Evolutionary conservation across 164 flowering plant species (phyloP), one percentile per base, ranked within the genome.

Genomic region (Berberis vulgaris): DNA sequence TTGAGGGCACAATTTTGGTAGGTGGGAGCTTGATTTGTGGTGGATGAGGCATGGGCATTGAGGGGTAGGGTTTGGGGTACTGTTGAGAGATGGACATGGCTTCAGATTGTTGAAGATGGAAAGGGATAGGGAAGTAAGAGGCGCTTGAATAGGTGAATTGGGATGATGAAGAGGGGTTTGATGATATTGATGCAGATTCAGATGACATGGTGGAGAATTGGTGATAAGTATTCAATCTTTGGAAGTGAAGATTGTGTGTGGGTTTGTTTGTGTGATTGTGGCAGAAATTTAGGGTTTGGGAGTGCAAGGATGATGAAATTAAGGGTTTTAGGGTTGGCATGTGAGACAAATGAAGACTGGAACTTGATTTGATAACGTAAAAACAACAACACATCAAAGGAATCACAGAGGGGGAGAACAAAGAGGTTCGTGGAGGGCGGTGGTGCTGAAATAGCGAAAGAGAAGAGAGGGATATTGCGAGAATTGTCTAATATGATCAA

Each of bases 161-260:
- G 8, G 49, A 46, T 46, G 49, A 46, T 3, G 95, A 68, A 2
- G 77, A 57, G 6, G 84, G 72, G 5, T 78, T 11, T 40, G 73
- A 72, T 26, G 26, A 26, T n/a, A 78, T 26, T 26, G 26, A 26
- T 26, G 26, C 26, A 26, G 26, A 26, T 26, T 26, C 0, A 26
- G 26, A 26, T 26, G 26, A 26, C 26, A 55, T 6, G 78, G 53
- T 7, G 79, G 47, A 2, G 79, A 68, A 41, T 63, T 55, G 12
- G 54, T 65, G 68, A 11, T 47, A 47, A 7, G n/a, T 12, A 10
- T 53, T 47, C 50, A 11, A 9, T 53, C 56, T 53, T 53, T 26
- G 26, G 26, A 26, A 26, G 26, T 26, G 26, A 53, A 4, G 56
- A 47, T 47, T 54, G 3, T 11, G 1, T 26, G 26, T 26, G 26